Conservation (phyloP, 2,329 filamentous ascomycete species). For the Penicillium sp. region DNA sequence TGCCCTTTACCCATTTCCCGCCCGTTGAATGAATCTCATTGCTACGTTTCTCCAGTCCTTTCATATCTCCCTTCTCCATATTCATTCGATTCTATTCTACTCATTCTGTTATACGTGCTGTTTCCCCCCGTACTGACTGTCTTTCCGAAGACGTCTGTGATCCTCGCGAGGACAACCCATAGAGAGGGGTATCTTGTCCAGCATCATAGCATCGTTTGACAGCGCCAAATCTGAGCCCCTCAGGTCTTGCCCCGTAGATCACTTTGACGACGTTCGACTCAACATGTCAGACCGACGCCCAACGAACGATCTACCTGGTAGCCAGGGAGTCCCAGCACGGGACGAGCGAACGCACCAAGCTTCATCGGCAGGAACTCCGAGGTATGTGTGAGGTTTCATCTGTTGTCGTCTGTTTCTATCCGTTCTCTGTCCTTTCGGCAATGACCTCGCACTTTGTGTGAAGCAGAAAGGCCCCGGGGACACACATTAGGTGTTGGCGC, state of each 20-base stretch:
- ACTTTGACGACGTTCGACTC: neutral
- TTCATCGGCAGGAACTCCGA: neutral
- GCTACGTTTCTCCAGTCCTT: neutral
- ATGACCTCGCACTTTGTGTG: neutral
- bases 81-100: neutral
- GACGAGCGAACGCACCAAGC: neutral
- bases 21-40: neutral
- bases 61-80: neutral
- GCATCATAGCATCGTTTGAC: neutral
- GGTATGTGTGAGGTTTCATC: neutral
- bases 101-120: neutral
- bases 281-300: neutral
- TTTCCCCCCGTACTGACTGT: neutral
- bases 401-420: neutral
- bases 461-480: neutral
- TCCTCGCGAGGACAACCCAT: neutral
- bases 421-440: neutral
- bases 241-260: neutral
- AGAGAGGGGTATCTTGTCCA: neutral
- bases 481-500: neutral
- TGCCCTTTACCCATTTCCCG: neutral
- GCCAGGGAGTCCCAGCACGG: neutral
- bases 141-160: neutral
- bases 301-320: neutral
- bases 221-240: neutral